These are phyloP conservation scores for Fusarium mangiferae DNA, from an alignment of 2,329 filamentous ascomycete genomes.

Conservation along the genomic window DNA sequence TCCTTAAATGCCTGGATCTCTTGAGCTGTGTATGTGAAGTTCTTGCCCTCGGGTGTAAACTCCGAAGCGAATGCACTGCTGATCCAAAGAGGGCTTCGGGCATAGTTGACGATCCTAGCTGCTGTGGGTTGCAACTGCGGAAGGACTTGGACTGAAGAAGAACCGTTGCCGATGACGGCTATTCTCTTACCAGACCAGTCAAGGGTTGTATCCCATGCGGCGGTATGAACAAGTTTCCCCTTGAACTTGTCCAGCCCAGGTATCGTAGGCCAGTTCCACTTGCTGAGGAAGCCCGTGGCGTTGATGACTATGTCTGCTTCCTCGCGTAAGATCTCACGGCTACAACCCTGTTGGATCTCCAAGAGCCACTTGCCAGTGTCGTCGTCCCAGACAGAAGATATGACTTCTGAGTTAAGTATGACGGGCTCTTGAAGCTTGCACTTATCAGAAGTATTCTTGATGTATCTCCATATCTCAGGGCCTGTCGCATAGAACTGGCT, in stretches of 20 bases:
- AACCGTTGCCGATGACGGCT: not conserved
- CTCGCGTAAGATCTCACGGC: fast-evolving
- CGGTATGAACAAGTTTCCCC: not conserved
- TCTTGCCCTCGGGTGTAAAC: not conserved
- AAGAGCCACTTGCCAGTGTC: not conserved
- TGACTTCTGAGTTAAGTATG: not conserved
- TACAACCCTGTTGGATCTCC: not conserved
- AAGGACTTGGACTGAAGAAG: not conserved
- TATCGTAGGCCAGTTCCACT: not conserved
- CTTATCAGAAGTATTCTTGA: not conserved
- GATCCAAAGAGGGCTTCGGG: not conserved
- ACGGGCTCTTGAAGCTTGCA: not conserved
- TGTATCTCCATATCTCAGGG: not conserved
- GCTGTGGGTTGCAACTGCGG: not conserved
- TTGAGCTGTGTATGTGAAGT: not conserved
- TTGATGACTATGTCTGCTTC: not conserved
- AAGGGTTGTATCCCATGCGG: not conserved
- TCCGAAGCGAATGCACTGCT: not conserved
- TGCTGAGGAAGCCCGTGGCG: not conserved
- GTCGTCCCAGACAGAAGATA: not conserved
- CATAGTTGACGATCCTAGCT: not conserved
- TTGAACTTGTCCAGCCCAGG: not conserved
- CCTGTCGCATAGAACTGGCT: not conserved
- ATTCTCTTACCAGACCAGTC: not conserved
- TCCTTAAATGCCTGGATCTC: not conserved